Evolutionary conservation across 768 basidiomycete species (phyloP), one percentile per base, ranked within the genome.

Genomic region (Suillus subaureus): DNA sequence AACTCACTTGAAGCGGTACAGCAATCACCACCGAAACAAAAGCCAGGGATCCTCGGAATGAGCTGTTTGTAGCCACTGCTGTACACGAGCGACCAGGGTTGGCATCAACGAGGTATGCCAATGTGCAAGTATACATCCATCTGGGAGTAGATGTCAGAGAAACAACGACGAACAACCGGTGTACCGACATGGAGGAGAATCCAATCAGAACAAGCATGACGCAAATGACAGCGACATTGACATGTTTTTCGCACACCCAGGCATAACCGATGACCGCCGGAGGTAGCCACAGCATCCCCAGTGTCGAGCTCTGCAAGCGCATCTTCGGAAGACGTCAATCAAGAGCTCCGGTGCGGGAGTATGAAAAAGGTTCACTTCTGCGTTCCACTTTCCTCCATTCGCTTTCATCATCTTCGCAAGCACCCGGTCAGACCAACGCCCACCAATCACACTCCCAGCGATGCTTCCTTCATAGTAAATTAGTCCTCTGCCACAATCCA

Each of bases 21-120:
- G 90, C 90, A 6, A 90, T 79, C 74, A 95, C 90, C 1, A 87
- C 86, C 1, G 87, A 85, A n/a, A 91, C 72, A 73, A 91, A 91
- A 4, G 89, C 93, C 21, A 83, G 77, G 4, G 83, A 57, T 0
- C 94, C 93, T 52, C 94, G 85, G 75, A 91, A 91, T 37, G 84
- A 84, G 64, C 90, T 91, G 74, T 96, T 96, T 37, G 84, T 78
- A 0, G 94, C 93, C 11, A 87, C 85, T 1, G 91, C 93, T 3
- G 86, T 86, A 5, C 90, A 87, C 1, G 91, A 92, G 33, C 91
- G 85, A 9, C 94, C 95, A 7, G 82, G 80, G 73, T 96, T 97
- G 4, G 93, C 87, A 70, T 97, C 94, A n/a, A 95, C 93, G 51
- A 96, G 82, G 70, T 95, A 96, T 0, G 94, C 91, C 40, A 96